Base-by-base conservation (phyloP, 345 rosid genomes). In the Excoecaria cochinchinensis region DNA sequence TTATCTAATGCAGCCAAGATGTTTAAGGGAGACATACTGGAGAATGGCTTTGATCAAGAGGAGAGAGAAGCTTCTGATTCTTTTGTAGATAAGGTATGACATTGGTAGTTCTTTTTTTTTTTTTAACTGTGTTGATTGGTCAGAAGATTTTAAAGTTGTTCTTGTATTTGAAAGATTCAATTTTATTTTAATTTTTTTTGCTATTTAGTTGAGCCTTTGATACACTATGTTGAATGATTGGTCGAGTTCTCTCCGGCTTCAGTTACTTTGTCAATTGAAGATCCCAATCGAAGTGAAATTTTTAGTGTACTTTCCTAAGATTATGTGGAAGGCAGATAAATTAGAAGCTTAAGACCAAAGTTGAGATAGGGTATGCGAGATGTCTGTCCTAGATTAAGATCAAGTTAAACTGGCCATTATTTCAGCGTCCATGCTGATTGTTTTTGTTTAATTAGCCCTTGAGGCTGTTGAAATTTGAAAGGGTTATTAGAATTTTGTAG, bases 21-120 rank as follows among this genome's bases (percentile, higher is more conserved):
- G 85, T 73, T 39, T 50, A 83, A 75, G 72, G 82, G 52, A 48
- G 80, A 74, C 69, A 31, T 70, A 17, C 72, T 64, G 25, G 83
- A 60, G 67, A 77, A 56, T 82, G 90, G 77, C 77, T 76, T 64
- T 63, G 73, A 83, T 79, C 82, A 56, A 36, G 77, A 78, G 51
- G 79, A 82, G 25, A 79, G 40, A 62, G 81, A 75, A 15, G 4
- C 59, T 25, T 77, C 63, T 19, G 56, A 80, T 69, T 74, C 76
- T 75, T 77, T 74, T 22, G 61, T 67, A 53, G 73, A 76, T 50
- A 80, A 77, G 83, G 95, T 88, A 82, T 74, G 81, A 42, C 74
- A 31, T 58, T 36, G 25, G 50, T 61, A 40, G 14, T 40, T 14
- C 53, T 65, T 31, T 21, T 15, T 4, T n/a, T 10, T 48, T 24